phyloP scores from a whole-genome alignment of 768 basidiomycete genomes.

The Pleurotus sapidus region DNA sequence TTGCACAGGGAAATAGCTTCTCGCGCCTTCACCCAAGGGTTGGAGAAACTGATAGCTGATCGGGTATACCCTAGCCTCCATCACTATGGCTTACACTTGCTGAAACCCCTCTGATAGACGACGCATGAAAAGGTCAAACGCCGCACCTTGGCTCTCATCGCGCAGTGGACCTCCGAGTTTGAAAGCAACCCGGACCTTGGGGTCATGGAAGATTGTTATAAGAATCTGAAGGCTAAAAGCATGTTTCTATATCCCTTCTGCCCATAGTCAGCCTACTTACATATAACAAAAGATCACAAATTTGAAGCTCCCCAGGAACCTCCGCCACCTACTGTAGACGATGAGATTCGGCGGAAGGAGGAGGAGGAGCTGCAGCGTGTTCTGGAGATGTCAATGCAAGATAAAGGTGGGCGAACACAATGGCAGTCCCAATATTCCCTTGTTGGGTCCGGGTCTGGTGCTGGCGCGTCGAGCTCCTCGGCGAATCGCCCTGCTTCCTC shows the following conservation, averaged over 20 bases:
- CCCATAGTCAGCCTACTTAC: background rate
- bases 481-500: slow-evolving; percentile 13
- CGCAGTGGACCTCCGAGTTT: slow-evolving; percentile 84
- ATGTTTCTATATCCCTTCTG: slow-evolving; percentile 13
- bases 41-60: slow-evolving; percentile 87
- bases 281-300: slow-evolving; percentile 54
- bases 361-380: slow-evolving; percentile 95
- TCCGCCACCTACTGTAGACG: slow-evolving; percentile 68
- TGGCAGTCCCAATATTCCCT: slow-evolving; percentile 42
- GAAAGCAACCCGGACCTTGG: slow-evolving; percentile 77
- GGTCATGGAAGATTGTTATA: slow-evolving; percentile 89
- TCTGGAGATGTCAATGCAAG: slow-evolving; percentile 89
- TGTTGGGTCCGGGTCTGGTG: slow-evolving; percentile 22
- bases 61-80: slow-evolving; percentile 44
- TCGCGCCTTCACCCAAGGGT: slow-evolving; percentile 84
- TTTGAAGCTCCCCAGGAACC: slow-evolving; percentile 63
- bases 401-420: slow-evolving; percentile 74
- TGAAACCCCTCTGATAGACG: slow-evolving; percentile 44
- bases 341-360: slow-evolving; percentile 78
- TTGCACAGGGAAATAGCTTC: slow-evolving; percentile 87
- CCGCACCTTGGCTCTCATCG: slow-evolving; percentile 68
- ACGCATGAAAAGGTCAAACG: slow-evolving; percentile 90
- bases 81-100: background rate
- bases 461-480: background rate
- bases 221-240: slow-evolving; percentile 83